These are phyloP conservation scores for Stachybotrys elegans DNA, from an alignment of 2,329 filamentous ascomycete genomes.

Conservation along the genomic window DNA sequence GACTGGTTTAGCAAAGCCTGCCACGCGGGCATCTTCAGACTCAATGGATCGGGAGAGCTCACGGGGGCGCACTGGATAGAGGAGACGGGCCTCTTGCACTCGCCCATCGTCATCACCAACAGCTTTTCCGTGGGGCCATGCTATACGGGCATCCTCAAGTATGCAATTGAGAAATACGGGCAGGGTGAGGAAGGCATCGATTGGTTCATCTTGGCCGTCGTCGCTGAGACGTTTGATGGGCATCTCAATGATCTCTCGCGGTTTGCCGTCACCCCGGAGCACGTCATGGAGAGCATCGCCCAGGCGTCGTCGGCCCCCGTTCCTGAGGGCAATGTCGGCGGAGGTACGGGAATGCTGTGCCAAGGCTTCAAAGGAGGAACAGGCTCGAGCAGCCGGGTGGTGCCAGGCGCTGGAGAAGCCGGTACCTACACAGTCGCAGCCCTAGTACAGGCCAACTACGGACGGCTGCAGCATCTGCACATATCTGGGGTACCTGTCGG, in stretches of 20 bases:
- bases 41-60: slow-evolving; percentile 61
- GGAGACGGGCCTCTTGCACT: slow-evolving; percentile 54
- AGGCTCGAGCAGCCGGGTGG: slow-evolving; percentile 50
- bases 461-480: slow-evolving; percentile 46
- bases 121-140: slow-evolving; percentile 18
- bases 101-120: slow-evolving; percentile 56
- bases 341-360: slow-evolving; percentile 60
- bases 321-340: slow-evolving; percentile 54
- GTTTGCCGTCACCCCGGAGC: slow-evolving; percentile 46
- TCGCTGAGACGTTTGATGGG: slow-evolving; percentile 58
- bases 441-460: slow-evolving; percentile 60
- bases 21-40: slow-evolving; percentile 50
- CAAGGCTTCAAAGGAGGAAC: slow-evolving; percentile 62
- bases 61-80: slow-evolving; percentile 58
- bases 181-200: slow-evolving; percentile 34
- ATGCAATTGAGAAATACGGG: slow-evolving; percentile 40
- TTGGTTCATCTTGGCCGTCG: slow-evolving; percentile 52
- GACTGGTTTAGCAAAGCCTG: slow-evolving; percentile 40
- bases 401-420: slow-evolving; percentile 9
- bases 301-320: slow-evolving; percentile 43
- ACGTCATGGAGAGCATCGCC: slow-evolving; percentile 48
- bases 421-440: slow-evolving; percentile 50
- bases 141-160: slow-evolving; percentile 53
- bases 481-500: slow-evolving; percentile 57
- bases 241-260: slow-evolving; percentile 51